Percentiles rank a stretch among this genome's conserved stretches.
Conservation (phyloP, 495 filamentous ascomycete species). For the Annulohypoxylon maeteangense region DNA sequence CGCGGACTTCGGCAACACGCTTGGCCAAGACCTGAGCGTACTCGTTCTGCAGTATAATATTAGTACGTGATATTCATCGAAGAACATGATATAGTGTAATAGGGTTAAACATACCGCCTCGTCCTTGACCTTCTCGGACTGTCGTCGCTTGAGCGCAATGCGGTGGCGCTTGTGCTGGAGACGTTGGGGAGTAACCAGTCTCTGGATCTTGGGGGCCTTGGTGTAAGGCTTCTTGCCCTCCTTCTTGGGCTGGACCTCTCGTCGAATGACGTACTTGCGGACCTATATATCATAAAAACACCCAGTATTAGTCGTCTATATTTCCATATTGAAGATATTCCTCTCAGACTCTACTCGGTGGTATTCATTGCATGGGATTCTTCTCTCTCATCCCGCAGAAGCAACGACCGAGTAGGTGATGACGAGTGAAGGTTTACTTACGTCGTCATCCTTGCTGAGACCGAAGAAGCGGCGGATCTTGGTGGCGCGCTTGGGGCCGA, state of each 20-base stretch:
- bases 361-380: constrained; percentile 55
- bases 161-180: constrained; percentile 99
- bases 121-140: constrained; percentile 93
- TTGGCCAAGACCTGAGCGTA: constrained; percentile 92
- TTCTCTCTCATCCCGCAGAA: constrained; percentile 55
- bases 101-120: constrained; percentile 82
- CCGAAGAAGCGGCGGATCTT: constrained; percentile 99
- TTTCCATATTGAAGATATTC: constrained; percentile 35
- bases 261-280: constrained; percentile 99
- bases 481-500: constrained; percentile 98
- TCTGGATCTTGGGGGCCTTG: constrained; percentile 99
- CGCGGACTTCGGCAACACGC: constrained; percentile 94
- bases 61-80: constrained; percentile 40
- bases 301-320: constrained; percentile 51
- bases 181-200: constrained; percentile 98
- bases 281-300: constrained; percentile 64
- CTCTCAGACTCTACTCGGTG: constrained; percentile 66
- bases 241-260: constrained; percentile 92
- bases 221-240: constrained; percentile 98
- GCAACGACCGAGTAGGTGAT: constrained; percentile 65
- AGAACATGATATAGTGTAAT: background rate
- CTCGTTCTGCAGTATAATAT: constrained; percentile 74
- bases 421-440: constrained; percentile 71
- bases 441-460: constrained; percentile 99
- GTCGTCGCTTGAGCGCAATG: constrained; percentile 96